These are phyloP conservation scores for Venturiaceae sp. DNA, from an alignment of 2,329 filamentous ascomycete genomes.

Conservation along the genomic window DNA sequence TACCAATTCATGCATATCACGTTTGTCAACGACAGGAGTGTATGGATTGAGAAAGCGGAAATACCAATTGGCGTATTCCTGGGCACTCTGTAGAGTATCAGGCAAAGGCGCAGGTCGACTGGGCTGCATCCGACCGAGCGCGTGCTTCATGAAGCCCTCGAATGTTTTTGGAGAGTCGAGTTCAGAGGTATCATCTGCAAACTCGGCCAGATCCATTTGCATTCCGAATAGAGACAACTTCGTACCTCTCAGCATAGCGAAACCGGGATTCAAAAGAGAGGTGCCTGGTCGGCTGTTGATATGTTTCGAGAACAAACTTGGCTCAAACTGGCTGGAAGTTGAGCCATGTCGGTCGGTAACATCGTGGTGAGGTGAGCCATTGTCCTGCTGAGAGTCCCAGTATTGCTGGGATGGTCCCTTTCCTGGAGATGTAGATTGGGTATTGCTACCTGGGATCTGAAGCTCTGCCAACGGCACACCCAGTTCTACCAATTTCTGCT, in stretches of 20 bases:
- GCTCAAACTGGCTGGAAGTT: background rate
- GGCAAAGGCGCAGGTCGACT: conserved; percentile 51
- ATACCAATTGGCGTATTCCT: conserved; percentile 65
- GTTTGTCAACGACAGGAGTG: conserved; percentile 67
- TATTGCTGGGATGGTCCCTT: background rate
- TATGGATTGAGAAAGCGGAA: conserved; percentile 64
- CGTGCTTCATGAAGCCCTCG: conserved; percentile 57
- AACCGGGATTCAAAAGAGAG: conserved; percentile 9
- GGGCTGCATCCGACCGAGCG: conserved; percentile 48
- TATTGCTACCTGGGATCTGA: background rate
- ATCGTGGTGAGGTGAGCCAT: background rate
- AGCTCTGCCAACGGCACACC: conserved; percentile 4
- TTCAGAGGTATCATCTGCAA: conserved; percentile 56
- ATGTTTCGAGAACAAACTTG: background rate
- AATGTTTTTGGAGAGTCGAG: conserved; percentile 59
- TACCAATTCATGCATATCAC: conserved; percentile 60
- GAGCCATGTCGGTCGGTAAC: background rate
- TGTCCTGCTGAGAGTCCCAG: background rate
- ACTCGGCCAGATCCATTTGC: conserved; percentile 68
- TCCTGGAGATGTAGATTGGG: background rate
- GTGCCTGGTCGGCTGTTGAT: background rate
- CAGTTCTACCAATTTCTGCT: conserved; percentile 22
- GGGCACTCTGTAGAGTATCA: conserved; percentile 47
- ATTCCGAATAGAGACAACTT: conserved; percentile 70
- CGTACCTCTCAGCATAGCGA: conserved; percentile 68